phyloP scores from a whole-genome alignment of 352 stramenopile genomes.

The Phytophthora podocarpi region DNA sequence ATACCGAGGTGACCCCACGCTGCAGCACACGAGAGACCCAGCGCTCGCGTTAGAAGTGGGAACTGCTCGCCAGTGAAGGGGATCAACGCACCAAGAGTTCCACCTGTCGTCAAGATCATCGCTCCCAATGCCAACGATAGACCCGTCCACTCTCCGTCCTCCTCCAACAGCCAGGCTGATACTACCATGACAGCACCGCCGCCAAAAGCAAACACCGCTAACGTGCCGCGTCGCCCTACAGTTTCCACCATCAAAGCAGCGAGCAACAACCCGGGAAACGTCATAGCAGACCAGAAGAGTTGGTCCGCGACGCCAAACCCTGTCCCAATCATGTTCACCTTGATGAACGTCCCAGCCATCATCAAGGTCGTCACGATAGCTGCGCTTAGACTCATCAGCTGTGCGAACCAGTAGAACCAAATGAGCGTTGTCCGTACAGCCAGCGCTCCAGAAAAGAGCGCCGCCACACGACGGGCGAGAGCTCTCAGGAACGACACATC shows the following conservation, averaged over 20 bases:
- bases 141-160: slow-evolving; percentile 23
- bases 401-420: slow-evolving; percentile 51
- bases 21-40: slow-evolving; percentile 44
- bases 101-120: slow-evolving; percentile 30
- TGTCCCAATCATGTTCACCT: slow-evolving; percentile 16
- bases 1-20: slow-evolving; percentile 48
- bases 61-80: slow-evolving; percentile 56
- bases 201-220: slow-evolving; percentile 41
- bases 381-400: slow-evolving; percentile 24
- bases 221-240: slow-evolving; percentile 35
- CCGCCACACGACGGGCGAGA: slow-evolving; percentile 44
- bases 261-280: slow-evolving; percentile 48
- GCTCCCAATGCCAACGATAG: slow-evolving; percentile 30
- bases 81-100: slow-evolving; percentile 36
- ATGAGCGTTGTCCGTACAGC: slow-evolving; percentile 45
- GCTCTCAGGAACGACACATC: slow-evolving; percentile 43
- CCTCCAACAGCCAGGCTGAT: slow-evolving; percentile 27
- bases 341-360: slow-evolving; percentile 35
- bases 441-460: slow-evolving; percentile 50
- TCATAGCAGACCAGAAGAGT: slow-evolving; percentile 41
- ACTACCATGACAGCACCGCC: slow-evolving; percentile 32
- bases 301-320: slow-evolving; percentile 29
- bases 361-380: slow-evolving; percentile 31
- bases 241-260: slow-evolving; percentile 46
- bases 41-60: slow-evolving; percentile 45